Percentiles rank a stretch among this genome's conserved stretches.
Conservation (phyloP, 2,329 filamentous ascomycete genomes). For the Cyanodermella asteris region DNA sequence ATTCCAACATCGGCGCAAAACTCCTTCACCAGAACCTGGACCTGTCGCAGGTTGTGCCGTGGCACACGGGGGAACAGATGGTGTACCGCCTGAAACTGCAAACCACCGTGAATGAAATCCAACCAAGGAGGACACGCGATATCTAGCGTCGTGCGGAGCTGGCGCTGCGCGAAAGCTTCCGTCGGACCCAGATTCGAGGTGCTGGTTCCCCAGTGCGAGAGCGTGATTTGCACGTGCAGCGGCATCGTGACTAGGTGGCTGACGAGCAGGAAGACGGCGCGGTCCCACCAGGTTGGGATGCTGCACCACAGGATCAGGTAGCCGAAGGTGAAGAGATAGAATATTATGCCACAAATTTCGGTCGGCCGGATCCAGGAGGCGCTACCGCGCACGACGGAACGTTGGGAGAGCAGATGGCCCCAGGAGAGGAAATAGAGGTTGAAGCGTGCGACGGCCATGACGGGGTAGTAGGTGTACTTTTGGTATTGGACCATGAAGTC, state of each 20-base stretch:
- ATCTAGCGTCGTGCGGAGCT: constrained; percentile 52
- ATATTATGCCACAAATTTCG: constrained; percentile 38
- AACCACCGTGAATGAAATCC: constrained; percentile 48
- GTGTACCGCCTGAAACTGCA: constrained; percentile 53
- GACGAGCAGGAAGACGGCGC: constrained; percentile 39
- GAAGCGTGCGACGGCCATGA: constrained; percentile 47
- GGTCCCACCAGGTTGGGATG: constrained; percentile 35
- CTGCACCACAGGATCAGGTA: constrained; percentile 40
- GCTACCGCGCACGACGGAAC: constrained; percentile 34
- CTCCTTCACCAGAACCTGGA: constrained; percentile 36
- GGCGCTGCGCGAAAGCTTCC: constrained; percentile 47
- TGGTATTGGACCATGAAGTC: constrained; percentile 39
- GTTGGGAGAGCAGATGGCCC: constrained; percentile 37
- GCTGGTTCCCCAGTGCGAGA: constrained; percentile 53
- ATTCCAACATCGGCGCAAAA: constrained; percentile 44
- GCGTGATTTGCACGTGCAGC: constrained; percentile 49
- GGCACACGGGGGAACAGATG: constrained; percentile 48
- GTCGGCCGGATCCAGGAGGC: constrained; percentile 47
- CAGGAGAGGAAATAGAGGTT: constrained; percentile 49
- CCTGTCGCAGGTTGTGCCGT: constrained; percentile 41
- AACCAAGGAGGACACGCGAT: constrained; percentile 51
- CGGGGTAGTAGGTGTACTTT: constrained; percentile 45
- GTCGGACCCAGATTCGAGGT: constrained; percentile 39
- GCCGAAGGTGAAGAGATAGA: constrained; percentile 48
- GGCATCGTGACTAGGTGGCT: constrained; percentile 45